A percentile compares a stretch with the other conserved stretches of the same genome.
Conservation (phyloP, 305 asterid genomes). For the Solanum hybrid region DNA sequence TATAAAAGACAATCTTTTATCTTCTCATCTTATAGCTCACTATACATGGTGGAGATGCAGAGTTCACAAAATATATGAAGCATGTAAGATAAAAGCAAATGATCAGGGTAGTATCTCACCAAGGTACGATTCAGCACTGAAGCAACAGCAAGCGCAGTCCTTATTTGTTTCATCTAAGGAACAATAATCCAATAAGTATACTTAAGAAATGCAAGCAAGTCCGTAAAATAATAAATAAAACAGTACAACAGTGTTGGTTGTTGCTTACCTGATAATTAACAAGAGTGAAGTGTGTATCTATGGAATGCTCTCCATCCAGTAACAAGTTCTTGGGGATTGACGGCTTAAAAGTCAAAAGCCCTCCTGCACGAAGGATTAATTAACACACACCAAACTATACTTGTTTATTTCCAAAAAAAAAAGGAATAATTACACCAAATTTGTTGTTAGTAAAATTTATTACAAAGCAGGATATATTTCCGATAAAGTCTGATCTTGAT, state of each 20-base stretch:
- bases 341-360: slow-evolving; percentile 77
- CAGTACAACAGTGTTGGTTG: slow-evolving; percentile 2
- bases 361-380: slow-evolving; percentile 55
- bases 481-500: neutral
- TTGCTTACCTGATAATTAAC: slow-evolving; percentile 81
- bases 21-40: neutral
- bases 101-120: slow-evolving; percentile 41
- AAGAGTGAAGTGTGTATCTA: slow-evolving; percentile 83
- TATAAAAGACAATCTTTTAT: neutral
- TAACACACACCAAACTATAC: slow-evolving; percentile 3
- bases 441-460: neutral
- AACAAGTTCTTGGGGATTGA: slow-evolving; percentile 76
- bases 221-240: neutral
- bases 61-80: neutral
- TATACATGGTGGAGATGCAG: neutral
- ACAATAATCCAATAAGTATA: slow-evolving; percentile 3
- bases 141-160: slow-evolving; percentile 92
- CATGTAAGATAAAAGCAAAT: neutral
- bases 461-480: neutral
- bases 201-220: neutral
- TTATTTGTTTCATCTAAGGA: slow-evolving; percentile 81
- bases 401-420: neutral
- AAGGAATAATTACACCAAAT: neutral
- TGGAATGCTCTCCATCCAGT: slow-evolving; percentile 76
- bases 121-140: slow-evolving; percentile 77